These are phyloP conservation scores for Gossypium aridum DNA, from an alignment of 441 rosid genomes.

Conservation along the genomic window DNA sequence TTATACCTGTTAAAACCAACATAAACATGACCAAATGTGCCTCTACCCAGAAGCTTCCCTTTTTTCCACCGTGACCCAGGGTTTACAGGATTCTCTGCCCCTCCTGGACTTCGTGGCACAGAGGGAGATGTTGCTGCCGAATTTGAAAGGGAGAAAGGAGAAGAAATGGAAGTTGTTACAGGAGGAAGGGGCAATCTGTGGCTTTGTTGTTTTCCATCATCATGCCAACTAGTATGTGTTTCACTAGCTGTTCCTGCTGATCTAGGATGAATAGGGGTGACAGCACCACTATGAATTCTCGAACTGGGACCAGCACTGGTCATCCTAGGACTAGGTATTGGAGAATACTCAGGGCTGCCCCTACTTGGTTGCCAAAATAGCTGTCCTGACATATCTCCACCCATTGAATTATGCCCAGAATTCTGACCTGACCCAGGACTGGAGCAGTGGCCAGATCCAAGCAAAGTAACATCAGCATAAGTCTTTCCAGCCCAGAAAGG, in stretches of 20 bases:
- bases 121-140: conserved; percentile 51
- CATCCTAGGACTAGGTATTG: conserved; percentile 48
- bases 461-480: conserved; percentile 47
- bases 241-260: conserved; percentile 29
- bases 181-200: conserved; percentile 60
- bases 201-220: conserved; percentile 51
- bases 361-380: conserved; percentile 49
- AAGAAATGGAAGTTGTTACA: conserved; percentile 27
- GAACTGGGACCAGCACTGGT: conserved; percentile 52
- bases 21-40: conserved; percentile 56
- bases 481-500: conserved; percentile 43
- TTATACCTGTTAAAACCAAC: conserved; percentile 49
- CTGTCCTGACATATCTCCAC: conserved; percentile 46
- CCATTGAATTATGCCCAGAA: conserved; percentile 48
- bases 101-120: conserved; percentile 50
- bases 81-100: conserved; percentile 39
- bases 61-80: conserved; percentile 47
- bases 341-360: conserved; percentile 57
- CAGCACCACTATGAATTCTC: conserved; percentile 53
- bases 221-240: conserved; percentile 33
- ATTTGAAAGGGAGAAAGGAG: conserved; percentile 48
- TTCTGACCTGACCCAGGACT: conserved; percentile 53
- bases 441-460: conserved; percentile 44
- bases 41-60: conserved; percentile 52
- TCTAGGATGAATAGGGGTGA: conserved; percentile 52